These are phyloP conservation scores for Neurospora crassa DNA, from an alignment of 2,329 filamentous ascomycete genomes.

Conservation along the genomic window DNA sequence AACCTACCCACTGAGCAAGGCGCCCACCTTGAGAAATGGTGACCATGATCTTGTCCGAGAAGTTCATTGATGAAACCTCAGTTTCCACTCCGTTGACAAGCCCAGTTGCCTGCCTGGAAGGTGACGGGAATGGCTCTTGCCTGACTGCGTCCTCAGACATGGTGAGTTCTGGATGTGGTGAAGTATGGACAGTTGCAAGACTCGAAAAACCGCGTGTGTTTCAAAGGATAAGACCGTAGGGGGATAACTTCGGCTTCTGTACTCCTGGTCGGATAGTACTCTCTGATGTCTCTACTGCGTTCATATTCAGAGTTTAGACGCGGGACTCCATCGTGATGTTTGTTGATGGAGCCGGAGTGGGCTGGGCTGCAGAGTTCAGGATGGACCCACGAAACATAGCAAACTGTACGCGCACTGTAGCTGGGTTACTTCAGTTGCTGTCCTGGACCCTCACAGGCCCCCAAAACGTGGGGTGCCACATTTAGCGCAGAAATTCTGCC, in stretches of 20 bases:
- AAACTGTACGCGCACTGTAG: conserved; percentile 1
- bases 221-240: background rate
- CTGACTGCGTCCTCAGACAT: conserved; percentile 34
- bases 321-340: background rate
- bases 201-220: background rate
- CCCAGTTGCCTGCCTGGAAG: conserved; percentile 49
- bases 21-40: conserved; percentile 80
- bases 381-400: background rate
- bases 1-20: conserved; percentile 79
- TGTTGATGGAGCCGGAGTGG: background rate
- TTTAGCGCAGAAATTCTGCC: conserved; percentile 15
- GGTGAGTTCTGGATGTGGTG: background rate
- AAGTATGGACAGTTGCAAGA: background rate
- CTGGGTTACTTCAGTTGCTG: background rate
- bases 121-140: conserved; percentile 57
- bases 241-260: background rate
- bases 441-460: background rate
- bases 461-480: background rate
- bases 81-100: conserved; percentile 60
- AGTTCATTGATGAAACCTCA: conserved; percentile 61
- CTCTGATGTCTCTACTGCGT: background rate
- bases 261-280: background rate
- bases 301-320: background rate
- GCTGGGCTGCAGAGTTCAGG: background rate
- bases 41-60: conserved; percentile 84